Conservation (phyloP, 495 filamentous ascomycete species). For the Elasticomyces elasticus region DNA sequence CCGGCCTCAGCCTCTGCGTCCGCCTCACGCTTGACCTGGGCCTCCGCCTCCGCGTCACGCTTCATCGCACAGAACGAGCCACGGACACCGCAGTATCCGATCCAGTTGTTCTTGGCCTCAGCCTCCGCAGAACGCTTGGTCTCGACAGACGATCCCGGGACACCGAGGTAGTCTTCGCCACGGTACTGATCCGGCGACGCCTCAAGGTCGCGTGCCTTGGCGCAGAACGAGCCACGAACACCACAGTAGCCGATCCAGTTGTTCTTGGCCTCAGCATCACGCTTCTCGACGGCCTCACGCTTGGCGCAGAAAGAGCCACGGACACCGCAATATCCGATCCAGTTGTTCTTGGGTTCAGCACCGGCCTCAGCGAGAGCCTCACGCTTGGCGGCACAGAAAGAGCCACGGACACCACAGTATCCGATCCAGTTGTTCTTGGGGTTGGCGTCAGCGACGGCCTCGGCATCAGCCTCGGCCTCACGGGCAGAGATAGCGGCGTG, state of each 20-base stretch:
- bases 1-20: not conserved
- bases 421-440: not conserved
- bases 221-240: not conserved
- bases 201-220: too few relatives aligned
- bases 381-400: not conserved
- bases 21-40: not conserved
- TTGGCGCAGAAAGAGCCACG: constrained; percentile 4
- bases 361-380: not conserved
- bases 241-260: not conserved
- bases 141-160: constrained; percentile 6
- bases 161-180: not conserved
- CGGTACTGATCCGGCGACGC: not conserved
- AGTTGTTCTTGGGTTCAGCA: not conserved
- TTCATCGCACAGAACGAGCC: constrained; percentile 1
- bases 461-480: constrained; percentile 9
- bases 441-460: constrained; percentile 2
- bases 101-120: not conserved
- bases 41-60: not conserved
- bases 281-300: constrained; percentile 8
- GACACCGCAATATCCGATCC: constrained; percentile 2
- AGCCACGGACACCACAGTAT: constrained; percentile 7
- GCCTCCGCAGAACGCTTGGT: not conserved
- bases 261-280: not conserved
- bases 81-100: constrained; percentile 1
- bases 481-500: constrained; percentile 3